phyloP scores from a whole-genome alignment of 108 stramenopile species.

The Fragilaria radians region DNA sequence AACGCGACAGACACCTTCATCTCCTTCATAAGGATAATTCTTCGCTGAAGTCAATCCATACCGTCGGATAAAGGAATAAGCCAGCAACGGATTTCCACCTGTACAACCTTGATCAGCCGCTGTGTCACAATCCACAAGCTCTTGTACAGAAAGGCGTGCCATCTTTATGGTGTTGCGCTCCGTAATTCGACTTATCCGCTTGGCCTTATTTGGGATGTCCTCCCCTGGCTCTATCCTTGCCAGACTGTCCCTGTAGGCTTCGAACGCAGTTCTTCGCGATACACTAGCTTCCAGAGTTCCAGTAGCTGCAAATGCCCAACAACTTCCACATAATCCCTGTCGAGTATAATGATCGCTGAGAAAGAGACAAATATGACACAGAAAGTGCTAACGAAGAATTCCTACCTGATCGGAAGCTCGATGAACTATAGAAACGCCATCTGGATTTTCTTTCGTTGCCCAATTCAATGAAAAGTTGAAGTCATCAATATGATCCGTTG shows the following conservation, averaged over 20 bases:
- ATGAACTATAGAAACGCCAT: slow-evolving; percentile 68
- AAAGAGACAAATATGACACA: neutral
- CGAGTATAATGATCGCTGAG: neutral
- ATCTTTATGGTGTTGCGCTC: slow-evolving; percentile 36
- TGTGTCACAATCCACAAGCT: slow-evolving; percentile 88
- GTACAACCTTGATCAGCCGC: slow-evolving; percentile 83
- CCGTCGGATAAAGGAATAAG: slow-evolving; percentile 78
- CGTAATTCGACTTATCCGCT: slow-evolving; percentile 27
- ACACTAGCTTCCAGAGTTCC: slow-evolving; percentile 87
- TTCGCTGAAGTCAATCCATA: slow-evolving; percentile 48
- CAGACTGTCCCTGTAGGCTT: slow-evolving; percentile 21
- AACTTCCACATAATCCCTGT: slow-evolving; percentile 84
- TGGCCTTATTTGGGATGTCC: slow-evolving; percentile 4
- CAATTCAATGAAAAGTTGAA: slow-evolving; percentile 46
- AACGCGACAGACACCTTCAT: slow-evolving; percentile 23
- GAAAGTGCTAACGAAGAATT: slow-evolving; percentile 1
- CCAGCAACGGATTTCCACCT: slow-evolving; percentile 86
- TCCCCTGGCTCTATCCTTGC: neutral
- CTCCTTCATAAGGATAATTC: slow-evolving; percentile 61
- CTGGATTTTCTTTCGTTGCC: slow-evolving; percentile 69
- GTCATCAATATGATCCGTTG: neutral
- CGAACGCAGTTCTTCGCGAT: slow-evolving; percentile 45
- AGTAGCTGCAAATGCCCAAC: slow-evolving; percentile 97
- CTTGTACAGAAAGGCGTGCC: slow-evolving; percentile 72
- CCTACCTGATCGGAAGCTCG: slow-evolving; percentile 56